Evolutionary conservation across 805 yeast species (phyloP), one percentile per base, ranked within the genome.

Genomic region (Scheffersomyces spartinae): DNA sequence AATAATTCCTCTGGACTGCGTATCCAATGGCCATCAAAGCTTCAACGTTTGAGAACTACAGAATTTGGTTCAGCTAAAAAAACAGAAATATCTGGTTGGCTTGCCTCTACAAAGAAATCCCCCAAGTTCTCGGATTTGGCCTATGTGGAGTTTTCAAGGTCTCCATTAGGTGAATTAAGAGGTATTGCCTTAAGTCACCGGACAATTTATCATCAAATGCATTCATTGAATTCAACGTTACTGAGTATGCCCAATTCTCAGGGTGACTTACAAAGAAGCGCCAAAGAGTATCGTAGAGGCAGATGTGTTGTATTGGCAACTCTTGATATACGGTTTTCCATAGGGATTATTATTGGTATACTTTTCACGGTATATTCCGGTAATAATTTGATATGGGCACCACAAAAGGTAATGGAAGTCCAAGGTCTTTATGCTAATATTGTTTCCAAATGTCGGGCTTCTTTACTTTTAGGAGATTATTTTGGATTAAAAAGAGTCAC

Each of bases 111-210:
- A n/a, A 12, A 19, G 11, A 31, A 13, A 26, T 25, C 16, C 32
- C 26, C 20, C 7, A 29, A 6, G 11, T 7, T 16, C 7, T 21
- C 49, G 11, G 93, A 83, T 42, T 55, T 91, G 31, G 95, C 97
- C 0, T 91, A 91, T 42, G 86, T 91, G 9, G 98, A 91, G 52
- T 91, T 80, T 43, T 73, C 91, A 1, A 70, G 86, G 38, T 79
- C 93, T 2, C 93, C 96, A 0, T 71, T 81, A 15, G 97, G 97
- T 3, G 93, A 86, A 36, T 53, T 85, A 18, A 64, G 95, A 30
- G 99, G 99, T 10, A 94, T 91, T 18, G 95, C 93, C 1, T 68
- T 91, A 45, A 80, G 91, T 13, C 97, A 91, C 47, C 62, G 83
- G 31, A 85, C 95, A 0, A 69, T 91, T 5, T 65, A 80, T 45